Base-by-base conservation (phyloP, 768 basidiomycete genomes). In the Mycena floridula region DNA sequence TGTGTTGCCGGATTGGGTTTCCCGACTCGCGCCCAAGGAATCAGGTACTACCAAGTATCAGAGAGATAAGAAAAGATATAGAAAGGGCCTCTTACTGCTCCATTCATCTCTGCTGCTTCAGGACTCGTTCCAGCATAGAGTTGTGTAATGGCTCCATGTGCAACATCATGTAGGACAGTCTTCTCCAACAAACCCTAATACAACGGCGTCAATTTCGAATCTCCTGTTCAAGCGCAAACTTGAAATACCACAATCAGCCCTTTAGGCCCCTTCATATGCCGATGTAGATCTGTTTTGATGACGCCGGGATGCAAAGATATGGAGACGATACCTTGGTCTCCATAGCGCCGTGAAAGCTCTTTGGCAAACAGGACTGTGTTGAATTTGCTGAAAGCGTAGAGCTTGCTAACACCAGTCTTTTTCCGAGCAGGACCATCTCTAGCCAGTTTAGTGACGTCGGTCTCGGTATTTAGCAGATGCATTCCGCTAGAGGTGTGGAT, bases 21-120 rank as follows among this genome's bases (percentile, higher is more conserved):
- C 1, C 70, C 74, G 1, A 66, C 22, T 16, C 69, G 60, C 15
- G 68, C 73, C 73, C 72, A 76, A 0, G 74, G 73, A 40, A 72
- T 56, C 25, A 76, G 63, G 46, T 67, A 76, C 69, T 75, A 30
- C 23, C 40, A 2, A 13, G 27, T 12, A 16, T 47, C 28, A 16
- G 11, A 9, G 11, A 32, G 28, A 9, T 16, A 32, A 32, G 11
- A 26, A 42, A 5, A 5, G 3, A 12, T 5, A 7, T 5, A 4
- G 2, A 42, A 20, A 25, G 8, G 5, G 37, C 26, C 12, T 37
- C 37, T n/a, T 32, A 64, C 64, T 49, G 63, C 58, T 16, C 68
- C 66, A 36, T 62, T 63, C 15, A 63, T 40, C 2, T 51, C 46
- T 4, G 47, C 55, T 7, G 56, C 59, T 26, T 68, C 68, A 7